phyloP scores from a whole-genome alignment of 306 rosid genomes.

The Gillenia trifoliata region DNA sequence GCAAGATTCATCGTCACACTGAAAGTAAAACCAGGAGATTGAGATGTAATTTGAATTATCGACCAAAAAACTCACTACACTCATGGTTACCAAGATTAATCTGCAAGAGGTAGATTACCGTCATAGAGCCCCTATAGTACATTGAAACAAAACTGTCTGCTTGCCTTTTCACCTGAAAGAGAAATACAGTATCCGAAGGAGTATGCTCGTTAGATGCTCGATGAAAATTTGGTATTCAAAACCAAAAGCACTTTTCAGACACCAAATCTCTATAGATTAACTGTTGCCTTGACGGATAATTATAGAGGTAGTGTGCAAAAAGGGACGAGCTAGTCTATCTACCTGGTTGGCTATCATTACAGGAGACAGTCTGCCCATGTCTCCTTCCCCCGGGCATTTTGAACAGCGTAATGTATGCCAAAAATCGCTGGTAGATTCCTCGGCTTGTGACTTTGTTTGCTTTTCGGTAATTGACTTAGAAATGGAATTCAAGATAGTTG shows the following conservation, averaged over 20 bases:
- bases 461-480: slow-evolving; percentile 44
- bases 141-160: slow-evolving; percentile 58
- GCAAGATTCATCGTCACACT: slow-evolving; percentile 98
- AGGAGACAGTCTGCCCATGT: slow-evolving; percentile 59
- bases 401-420: slow-evolving; percentile 70
- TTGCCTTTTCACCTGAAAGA: slow-evolving; percentile 79
- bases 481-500: slow-evolving; percentile 55
- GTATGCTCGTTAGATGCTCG: background rate
- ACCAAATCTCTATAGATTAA: background rate
- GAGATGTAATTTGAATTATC: background rate
- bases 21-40: slow-evolving; percentile 19
- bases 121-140: slow-evolving; percentile 70
- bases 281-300: background rate
- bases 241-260: background rate
- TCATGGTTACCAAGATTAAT: slow-evolving; percentile 5
- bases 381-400: slow-evolving; percentile 67
- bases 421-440: slow-evolving; percentile 43
- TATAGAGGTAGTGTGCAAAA: background rate
- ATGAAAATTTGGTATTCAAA: background rate
- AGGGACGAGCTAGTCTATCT: background rate
- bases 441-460: slow-evolving; percentile 28
- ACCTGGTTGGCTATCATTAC: slow-evolving; percentile 89
- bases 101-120: slow-evolving; percentile 41
- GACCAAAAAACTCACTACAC: background rate
- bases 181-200: slow-evolving; percentile 1